Conservation (phyloP, 2,329 filamentous ascomycete species). For the Monosporascus ibericus region DNA sequence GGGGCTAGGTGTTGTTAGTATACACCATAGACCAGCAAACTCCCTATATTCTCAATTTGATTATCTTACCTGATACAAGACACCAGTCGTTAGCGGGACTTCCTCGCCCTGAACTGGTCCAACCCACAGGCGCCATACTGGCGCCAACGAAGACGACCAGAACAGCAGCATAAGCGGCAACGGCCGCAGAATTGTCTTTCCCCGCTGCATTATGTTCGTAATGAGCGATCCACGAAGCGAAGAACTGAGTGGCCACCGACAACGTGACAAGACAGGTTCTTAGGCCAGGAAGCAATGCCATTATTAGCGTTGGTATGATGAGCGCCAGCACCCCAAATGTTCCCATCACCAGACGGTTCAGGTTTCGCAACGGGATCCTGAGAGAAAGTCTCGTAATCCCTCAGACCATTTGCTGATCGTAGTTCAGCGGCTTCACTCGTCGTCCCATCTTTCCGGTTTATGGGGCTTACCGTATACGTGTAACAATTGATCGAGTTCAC, state of each 20-base stretch:
- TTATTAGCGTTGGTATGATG: neutral
- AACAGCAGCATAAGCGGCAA: neutral
- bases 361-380: neutral
- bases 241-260: neutral
- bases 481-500: neutral
- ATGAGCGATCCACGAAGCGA: neutral
- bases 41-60: too few relatives aligned
- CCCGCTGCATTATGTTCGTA: neutral
- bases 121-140: neutral
- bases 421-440: neutral
- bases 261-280: neutral
- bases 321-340: neutral
- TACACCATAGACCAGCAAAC: too few relatives aligned
- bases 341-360: neutral
- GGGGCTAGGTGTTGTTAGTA: too few relatives aligned
- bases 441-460: neutral
- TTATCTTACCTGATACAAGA: too few relatives aligned
- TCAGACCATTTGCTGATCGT: neutral
- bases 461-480: neutral
- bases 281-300: neutral
- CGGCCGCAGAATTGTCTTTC: neutral
- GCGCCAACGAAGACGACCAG: neutral
- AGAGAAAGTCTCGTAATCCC: neutral
- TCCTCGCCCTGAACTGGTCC: too few relatives aligned
- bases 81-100: too few relatives aligned